phyloP scores from a whole-genome alignment of 148 eudicot genomes.

The Bassia scoparia region DNA sequence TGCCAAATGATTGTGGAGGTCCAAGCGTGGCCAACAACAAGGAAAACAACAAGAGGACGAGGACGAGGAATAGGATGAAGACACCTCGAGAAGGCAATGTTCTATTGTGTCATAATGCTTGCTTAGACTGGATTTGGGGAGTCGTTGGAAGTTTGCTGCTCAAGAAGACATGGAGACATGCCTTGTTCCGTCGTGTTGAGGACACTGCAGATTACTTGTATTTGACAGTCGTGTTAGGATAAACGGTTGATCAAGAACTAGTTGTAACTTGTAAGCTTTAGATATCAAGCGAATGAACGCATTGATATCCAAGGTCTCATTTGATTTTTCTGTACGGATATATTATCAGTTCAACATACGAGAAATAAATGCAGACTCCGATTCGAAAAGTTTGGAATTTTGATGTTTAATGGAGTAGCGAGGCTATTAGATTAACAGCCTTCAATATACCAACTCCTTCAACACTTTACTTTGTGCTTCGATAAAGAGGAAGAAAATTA shows the following conservation, averaged over 20 bases:
- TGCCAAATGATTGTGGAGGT: constrained; percentile 25
- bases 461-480: too few species aligned
- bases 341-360: too few species aligned
- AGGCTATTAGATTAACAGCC: too few species aligned
- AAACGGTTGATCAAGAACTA: constrained; percentile 10
- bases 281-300: too few species aligned
- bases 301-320: too few species aligned
- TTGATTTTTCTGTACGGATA: too few species aligned
- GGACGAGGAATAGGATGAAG: background rate
- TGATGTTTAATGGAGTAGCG: too few species aligned
- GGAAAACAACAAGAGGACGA: background rate
- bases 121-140: constrained; percentile 38
- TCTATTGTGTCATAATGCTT: constrained; percentile 19
- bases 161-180: constrained; percentile 22
- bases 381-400: too few species aligned
- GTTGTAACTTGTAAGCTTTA: background rate
- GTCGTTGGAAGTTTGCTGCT: constrained; percentile 27
- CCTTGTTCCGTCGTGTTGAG: constrained; percentile 16
- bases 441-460: too few species aligned
- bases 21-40: background rate
- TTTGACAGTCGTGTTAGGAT: constrained; percentile 8
- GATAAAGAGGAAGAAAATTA: too few species aligned
- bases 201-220: background rate
- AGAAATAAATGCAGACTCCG: too few species aligned
- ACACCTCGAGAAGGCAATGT: constrained; percentile 7